phyloP scores from a whole-genome alignment of 495 filamentous ascomycete genomes.

The Aspergillus indologenus region DNA sequence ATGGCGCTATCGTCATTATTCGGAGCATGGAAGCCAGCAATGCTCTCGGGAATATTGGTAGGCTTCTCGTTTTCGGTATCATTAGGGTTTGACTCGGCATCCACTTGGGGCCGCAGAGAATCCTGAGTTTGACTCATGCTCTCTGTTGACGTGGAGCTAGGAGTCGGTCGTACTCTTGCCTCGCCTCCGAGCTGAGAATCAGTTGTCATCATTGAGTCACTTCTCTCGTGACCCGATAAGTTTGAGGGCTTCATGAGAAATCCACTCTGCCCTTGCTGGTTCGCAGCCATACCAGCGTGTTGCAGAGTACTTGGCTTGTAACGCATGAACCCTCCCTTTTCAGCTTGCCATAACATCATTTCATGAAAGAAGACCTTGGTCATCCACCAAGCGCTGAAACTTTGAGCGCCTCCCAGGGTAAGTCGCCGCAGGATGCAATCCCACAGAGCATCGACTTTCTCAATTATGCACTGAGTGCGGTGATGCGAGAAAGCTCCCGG shows the following conservation, averaged over 20 bases:
- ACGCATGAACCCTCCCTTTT: conserved; percentile 87
- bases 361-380: conserved; percentile 97
- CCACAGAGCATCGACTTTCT: conserved; percentile 45
- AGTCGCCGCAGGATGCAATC: conserved; percentile 44
- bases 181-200: conserved; percentile 1
- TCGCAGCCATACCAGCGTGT: conserved; percentile 34
- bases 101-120: conserved; percentile 12
- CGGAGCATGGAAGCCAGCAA: conserved; percentile 31
- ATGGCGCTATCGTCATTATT: conserved; percentile 50
- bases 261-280: conserved; percentile 23
- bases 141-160: conserved; percentile 6
- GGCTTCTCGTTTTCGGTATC: conserved; percentile 21
- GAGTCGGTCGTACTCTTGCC: conserved; percentile 9
- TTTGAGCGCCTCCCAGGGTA: conserved; percentile 76
- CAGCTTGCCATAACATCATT: conserved; percentile 87
- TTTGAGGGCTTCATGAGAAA: conserved; percentile 26
- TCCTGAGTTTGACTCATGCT: conserved; percentile 9
- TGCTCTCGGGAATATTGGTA: conserved; percentile 28
- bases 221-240: conserved; percentile 13
- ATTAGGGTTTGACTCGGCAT: conserved; percentile 17
- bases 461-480: conserved; percentile 53
- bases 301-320: conserved; percentile 49
- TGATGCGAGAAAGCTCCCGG: conserved; percentile 71
- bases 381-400: conserved; percentile 96
- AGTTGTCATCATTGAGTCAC: conserved; percentile 12